phyloP scores from a whole-genome alignment of 2,329 filamentous ascomycete species.

The Bimuria novae-zelandiae region DNA sequence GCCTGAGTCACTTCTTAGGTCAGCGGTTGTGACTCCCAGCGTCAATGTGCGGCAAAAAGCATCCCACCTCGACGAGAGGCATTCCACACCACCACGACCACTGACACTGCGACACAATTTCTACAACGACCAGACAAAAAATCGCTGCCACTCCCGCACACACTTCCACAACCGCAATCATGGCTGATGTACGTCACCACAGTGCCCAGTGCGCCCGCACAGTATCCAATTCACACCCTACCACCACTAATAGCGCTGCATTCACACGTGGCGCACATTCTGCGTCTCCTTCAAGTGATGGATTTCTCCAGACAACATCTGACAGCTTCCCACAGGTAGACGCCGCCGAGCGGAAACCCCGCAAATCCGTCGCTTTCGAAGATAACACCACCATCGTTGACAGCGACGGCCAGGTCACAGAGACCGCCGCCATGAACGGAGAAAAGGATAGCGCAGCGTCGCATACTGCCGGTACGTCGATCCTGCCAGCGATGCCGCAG shows the following conservation, averaged over 20 bases:
- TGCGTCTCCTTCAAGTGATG: neutral
- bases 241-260: neutral
- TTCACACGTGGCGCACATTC: neutral
- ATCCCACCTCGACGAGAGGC: neutral
- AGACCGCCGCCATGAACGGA: slow-evolving; percentile 71
- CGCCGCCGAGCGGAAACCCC: slow-evolving; percentile 67
- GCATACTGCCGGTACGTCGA: slow-evolving; percentile 54
- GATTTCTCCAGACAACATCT: neutral
- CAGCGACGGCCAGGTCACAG: slow-evolving; percentile 82
- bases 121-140: neutral
- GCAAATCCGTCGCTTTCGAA: slow-evolving; percentile 94
- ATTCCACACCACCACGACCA: slow-evolving; percentile 2
- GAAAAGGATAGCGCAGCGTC: slow-evolving; percentile 81
- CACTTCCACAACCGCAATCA: slow-evolving; percentile 50
- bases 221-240: slow-evolving; percentile 22
- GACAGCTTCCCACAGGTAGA: slow-evolving; percentile 23
- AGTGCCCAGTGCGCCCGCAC: slow-evolving; percentile 28
- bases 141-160: slow-evolving; percentile 8
- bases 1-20: slow-evolving; percentile 21
- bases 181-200: slow-evolving; percentile 54
- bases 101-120: neutral
- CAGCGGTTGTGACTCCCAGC: slow-evolving; percentile 7
- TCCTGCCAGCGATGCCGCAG: neutral
- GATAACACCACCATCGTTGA: slow-evolving; percentile 87
- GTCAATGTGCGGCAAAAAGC: slow-evolving; percentile 15